Evolutionary conservation across 192 early-diverging fungal species (phyloP), one percentile per base, ranked within the genome.

Genomic region (Entomortierella lignicola): DNA sequence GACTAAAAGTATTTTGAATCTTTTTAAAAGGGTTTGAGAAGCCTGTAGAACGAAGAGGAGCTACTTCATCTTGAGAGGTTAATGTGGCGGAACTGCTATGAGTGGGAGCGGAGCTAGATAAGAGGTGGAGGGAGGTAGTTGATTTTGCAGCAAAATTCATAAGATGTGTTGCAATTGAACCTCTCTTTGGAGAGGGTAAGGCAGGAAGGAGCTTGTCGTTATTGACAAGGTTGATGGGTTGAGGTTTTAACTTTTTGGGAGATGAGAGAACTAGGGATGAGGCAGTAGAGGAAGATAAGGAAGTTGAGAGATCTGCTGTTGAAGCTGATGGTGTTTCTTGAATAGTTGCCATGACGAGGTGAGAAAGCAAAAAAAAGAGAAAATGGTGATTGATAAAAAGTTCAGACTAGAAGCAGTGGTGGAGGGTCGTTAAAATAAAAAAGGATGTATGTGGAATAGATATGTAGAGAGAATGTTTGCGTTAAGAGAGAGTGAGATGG

Each of bases 1-100:
- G 43, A 18, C 47, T 56, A n/a, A 21, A 20, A 20, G 32, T 37
- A 34, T 34, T 54, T 23, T 23, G 32, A 31, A 79, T 55, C 30
- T 79, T 79, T 55, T 79, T 79, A 60, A 79, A 79, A 8, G 75
- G 75, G 52, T 79, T 79, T 5, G 75, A 79, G 63, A 79, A 79
- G 8, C 52, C 53, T 32, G 61, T 50, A 13, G 74, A 64, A 2
- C 75, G 75, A 6, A 44, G 55, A 3, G 75, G 61, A 10, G 43
- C 21, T 32, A 70, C 57, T 20, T 68, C 67, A 39, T 60, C 47
- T 5, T 69, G 55, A n/a, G 60, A 51, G 25, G 64, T 55, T 29
- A 30, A 29, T 43, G 41, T 29, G 58, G 23, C 8, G 21, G 53
- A n/a, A 30, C 42, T 50, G 62, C 34, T 59, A 2, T 41, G 47